A percentile compares a stretch with the other conserved stretches of the same genome.
phyloP scores from a whole-genome alignment of 1,284 basidiomycete species.

The Thecaphora thlaspeos region DNA sequence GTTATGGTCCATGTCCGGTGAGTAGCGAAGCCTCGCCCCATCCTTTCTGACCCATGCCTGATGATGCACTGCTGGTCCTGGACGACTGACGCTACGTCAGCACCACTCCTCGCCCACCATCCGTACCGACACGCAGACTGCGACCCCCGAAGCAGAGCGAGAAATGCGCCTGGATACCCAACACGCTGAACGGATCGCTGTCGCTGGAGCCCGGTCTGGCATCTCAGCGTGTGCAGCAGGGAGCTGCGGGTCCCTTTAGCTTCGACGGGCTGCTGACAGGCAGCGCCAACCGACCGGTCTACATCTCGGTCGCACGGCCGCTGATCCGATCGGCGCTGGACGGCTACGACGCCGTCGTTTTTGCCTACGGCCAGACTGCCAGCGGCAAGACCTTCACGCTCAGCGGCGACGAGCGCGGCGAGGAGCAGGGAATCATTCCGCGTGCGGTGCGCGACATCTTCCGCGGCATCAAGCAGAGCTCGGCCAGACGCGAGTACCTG shows the following conservation, averaged over 20 bases:
- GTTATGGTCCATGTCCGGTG: constrained; percentile 44
- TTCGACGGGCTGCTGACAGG: constrained; percentile 74
- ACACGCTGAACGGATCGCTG: constrained; percentile 22
- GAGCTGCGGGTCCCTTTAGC: constrained; percentile 39
- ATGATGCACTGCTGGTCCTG: too few species aligned
- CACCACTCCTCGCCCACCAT: not conserved
- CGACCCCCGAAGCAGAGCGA: constrained; percentile 35
- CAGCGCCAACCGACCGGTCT: constrained; percentile 79
- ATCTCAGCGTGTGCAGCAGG: constrained; percentile 22
- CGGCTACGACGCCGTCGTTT: constrained; percentile 51
- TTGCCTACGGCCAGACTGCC: constrained; percentile 59
- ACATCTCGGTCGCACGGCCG: constrained; percentile 76
- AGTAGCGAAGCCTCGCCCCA: not conserved
- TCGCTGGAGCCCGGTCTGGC: constrained; percentile 37
- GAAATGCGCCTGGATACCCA: constrained; percentile 46
- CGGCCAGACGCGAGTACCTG: constrained; percentile 73
- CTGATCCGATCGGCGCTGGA: constrained; percentile 65
- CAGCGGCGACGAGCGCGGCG: constrained; percentile 55
- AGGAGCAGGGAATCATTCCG: constrained; percentile 59
- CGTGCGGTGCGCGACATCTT: constrained; percentile 54
- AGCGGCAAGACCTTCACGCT: constrained; percentile 52
- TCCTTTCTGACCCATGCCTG: too few species aligned
- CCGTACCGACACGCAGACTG: constrained; percentile 4
- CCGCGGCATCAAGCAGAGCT: constrained; percentile 59
- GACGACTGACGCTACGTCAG: too few species aligned